Evolutionary conservation across 805 yeast genomes (phyloP).

Genomic region (Debaryomyces prosopidis): DNA sequence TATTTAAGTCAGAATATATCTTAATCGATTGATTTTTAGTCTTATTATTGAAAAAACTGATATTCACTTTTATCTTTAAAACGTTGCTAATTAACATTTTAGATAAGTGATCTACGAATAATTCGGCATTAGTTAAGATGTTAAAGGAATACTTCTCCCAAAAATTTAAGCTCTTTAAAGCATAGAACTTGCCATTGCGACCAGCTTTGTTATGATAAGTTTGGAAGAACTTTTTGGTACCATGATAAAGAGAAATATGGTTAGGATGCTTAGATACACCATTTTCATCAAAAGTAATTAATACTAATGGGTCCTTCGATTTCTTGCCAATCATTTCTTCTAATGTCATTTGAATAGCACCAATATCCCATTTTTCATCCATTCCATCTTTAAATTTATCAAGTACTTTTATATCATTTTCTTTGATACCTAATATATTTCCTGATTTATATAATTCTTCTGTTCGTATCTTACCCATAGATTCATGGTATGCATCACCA

Average conservation of each 20-base stretch:
- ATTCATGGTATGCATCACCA: conserved; percentile 67
- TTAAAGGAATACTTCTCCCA: conserved; percentile 53
- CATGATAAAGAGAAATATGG: conserved; percentile 65
- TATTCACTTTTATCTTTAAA: conserved; percentile 35
- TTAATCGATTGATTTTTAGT: conserved; percentile 27
- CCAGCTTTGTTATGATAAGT: conserved; percentile 7
- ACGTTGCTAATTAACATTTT: conserved; percentile 28
- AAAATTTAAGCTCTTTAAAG: conserved; percentile 36
- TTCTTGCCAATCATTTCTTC: conserved; percentile 19
- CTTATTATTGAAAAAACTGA: conserved; percentile 33
- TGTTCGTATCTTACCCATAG: conserved; percentile 64
- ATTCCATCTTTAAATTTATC: conserved; percentile 62
- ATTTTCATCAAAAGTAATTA: conserved; percentile 75
- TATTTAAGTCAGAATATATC: conserved; percentile 41
- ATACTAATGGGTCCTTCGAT: conserved; percentile 25
- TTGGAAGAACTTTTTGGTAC: conserved; percentile 40
- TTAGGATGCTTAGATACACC: conserved; percentile 92
- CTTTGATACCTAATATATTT: conserved; percentile 49
- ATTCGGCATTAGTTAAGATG: conserved; percentile 40
- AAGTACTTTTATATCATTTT: conserved; percentile 45
- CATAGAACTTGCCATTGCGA: conserved; percentile 21
- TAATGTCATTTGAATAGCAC: conserved; percentile 42
- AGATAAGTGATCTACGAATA: conserved; percentile 40
- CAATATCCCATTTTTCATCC: conserved; percentile 60
- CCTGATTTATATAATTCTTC: conserved; percentile 61